These are phyloP conservation scores for Teratosphaeria nubilosa DNA, from an alignment of 2,329 filamentous ascomycete genomes.

Conservation along the genomic window DNA sequence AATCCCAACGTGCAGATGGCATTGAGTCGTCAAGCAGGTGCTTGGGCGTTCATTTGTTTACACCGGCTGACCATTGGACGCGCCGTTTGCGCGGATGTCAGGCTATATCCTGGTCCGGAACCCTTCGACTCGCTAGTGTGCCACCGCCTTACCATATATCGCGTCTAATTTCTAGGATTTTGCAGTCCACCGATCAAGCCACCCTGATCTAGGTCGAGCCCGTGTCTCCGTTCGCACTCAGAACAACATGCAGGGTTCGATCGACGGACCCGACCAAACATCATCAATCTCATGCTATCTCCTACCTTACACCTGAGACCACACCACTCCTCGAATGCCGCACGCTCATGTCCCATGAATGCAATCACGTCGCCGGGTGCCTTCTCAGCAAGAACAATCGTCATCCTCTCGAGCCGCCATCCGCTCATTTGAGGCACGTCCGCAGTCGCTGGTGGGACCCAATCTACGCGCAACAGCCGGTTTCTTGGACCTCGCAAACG, in stretches of 20 bases:
- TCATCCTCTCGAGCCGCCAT: not conserved
- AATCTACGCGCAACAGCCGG: slow-evolving; percentile 5
- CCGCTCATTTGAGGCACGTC: not conserved
- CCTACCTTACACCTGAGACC: not conserved
- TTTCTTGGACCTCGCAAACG: not conserved
- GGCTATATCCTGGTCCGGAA: not conserved
- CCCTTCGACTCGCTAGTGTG: not conserved
- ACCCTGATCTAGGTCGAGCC: not conserved
- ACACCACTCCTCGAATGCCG: not conserved
- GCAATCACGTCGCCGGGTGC: not conserved
- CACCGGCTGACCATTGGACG: not conserved
- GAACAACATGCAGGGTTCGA: not conserved
- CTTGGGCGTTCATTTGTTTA: not conserved
- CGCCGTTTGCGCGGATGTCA: not conserved
- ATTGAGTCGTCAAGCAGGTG: not conserved
- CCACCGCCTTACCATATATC: not conserved
- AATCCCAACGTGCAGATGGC: not conserved
- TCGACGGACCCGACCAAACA: not conserved
- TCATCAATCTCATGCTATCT: not conserved
- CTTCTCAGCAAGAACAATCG: not conserved
- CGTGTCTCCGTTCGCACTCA: not conserved
- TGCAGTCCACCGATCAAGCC: not conserved
- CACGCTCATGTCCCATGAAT: not conserved
- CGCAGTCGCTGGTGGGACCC: not conserved
- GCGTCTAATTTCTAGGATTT: not conserved